Conservation (phyloP, 768 basidiomycete species). For the Pleurotus tuber-regium region DNA sequence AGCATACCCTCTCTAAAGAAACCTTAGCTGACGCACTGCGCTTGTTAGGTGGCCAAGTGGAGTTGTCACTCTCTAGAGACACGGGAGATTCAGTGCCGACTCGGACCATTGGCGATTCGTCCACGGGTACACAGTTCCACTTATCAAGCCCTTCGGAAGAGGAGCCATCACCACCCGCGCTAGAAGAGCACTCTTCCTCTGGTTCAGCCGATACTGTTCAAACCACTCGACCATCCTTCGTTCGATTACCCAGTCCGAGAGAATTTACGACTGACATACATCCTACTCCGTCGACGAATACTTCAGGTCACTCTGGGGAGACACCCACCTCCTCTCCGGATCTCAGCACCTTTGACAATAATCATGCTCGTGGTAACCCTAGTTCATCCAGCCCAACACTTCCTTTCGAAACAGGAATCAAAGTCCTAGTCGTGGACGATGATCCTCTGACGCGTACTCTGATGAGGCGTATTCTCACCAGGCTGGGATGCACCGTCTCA, state of each 20-base stretch:
- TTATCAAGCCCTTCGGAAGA: constrained; percentile 3
- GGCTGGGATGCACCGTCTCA: constrained; percentile 75
- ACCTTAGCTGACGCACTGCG: neutral
- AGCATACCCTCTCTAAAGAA: constrained; percentile 3
- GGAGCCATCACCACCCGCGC: neutral
- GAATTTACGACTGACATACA: constrained; percentile 28
- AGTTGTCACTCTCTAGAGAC: constrained; percentile 44
- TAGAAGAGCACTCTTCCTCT: constrained; percentile 8
- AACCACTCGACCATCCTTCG: constrained; percentile 32
- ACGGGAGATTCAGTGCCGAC: constrained; percentile 36
- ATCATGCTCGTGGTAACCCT: constrained; percentile 37
- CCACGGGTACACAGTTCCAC: constrained; percentile 32
- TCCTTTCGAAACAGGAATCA: constrained; percentile 49
- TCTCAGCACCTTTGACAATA: constrained; percentile 36
- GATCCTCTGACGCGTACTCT: constrained; percentile 76
- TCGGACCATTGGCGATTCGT: constrained; percentile 38
- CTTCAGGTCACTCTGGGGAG: constrained; percentile 21
- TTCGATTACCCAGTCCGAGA: constrained; percentile 33
- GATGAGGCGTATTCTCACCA: constrained; percentile 76
- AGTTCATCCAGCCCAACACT: constrained; percentile 33
- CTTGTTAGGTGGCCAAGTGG: constrained; percentile 51
- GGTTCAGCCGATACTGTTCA: constrained; percentile 2
- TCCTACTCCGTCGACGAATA: constrained; percentile 20
- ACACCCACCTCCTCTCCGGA: constrained; percentile 25
- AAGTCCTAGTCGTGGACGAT: constrained; percentile 81